Percentiles rank a stretch among this genome's conserved stretches.
These are phyloP conservation scores for Kockiozyma suomiensis DNA, from an alignment of 805 yeast genomes.

Conservation along the genomic window DNA sequence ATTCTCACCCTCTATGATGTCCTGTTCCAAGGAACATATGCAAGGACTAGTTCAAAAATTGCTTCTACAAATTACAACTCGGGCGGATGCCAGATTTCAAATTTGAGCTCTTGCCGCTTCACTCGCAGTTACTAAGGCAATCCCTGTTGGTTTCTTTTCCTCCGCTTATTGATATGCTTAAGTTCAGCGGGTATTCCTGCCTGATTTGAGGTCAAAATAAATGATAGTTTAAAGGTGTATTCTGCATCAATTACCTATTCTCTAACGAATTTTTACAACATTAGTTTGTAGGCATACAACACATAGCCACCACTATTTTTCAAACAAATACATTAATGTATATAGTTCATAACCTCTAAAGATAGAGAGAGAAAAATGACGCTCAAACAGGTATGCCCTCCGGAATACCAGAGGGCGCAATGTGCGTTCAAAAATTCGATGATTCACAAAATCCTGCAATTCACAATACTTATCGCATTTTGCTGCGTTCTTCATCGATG, in stretches of 20 bases:
- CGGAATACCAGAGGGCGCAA: slow-evolving; percentile 50
- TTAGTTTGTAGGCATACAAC: not conserved
- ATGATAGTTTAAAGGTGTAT: slow-evolving; percentile 1
- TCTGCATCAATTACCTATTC: not conserved
- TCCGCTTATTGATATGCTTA: slow-evolving; percentile 51
- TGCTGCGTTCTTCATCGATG: slow-evolving; percentile 53
- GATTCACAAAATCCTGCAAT: slow-evolving; percentile 48
- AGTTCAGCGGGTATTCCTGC: slow-evolving; percentile 46
- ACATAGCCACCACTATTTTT: slow-evolving; percentile 19
- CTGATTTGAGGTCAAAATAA: slow-evolving; percentile 46
- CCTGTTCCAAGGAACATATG: slow-evolving; percentile 48
- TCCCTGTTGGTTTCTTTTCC: slow-evolving; percentile 53
- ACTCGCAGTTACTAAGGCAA: slow-evolving; percentile 52
- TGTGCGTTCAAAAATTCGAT: slow-evolving; percentile 53
- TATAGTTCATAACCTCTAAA: slow-evolving; percentile 27
- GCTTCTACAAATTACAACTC: slow-evolving; percentile 49
- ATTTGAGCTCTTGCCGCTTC: slow-evolving; percentile 48
- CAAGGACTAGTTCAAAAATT: slow-evolving; percentile 42
- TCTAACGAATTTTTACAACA: slow-evolving; percentile 1
- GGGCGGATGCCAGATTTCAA: slow-evolving; percentile 49
- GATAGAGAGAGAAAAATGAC: slow-evolving; percentile 46
- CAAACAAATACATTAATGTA: slow-evolving; percentile 40
- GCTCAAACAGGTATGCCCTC: slow-evolving; percentile 49
- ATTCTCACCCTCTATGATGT: slow-evolving; percentile 50
- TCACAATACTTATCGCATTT: slow-evolving; percentile 50